phyloP scores from a whole-genome alignment of 768 basidiomycete genomes.

The Mycena floridula region DNA sequence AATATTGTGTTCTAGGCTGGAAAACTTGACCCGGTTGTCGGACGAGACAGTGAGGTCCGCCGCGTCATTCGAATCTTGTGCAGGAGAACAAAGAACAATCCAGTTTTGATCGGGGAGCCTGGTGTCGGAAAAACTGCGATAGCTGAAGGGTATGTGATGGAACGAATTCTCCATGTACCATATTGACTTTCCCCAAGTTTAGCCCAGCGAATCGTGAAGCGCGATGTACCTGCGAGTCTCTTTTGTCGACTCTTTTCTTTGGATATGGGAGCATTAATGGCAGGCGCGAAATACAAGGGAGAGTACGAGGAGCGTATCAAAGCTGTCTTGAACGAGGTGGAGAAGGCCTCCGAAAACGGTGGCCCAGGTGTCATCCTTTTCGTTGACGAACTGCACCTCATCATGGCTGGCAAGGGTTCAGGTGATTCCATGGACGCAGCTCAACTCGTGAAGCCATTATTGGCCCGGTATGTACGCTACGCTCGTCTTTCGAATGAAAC shows the following conservation, averaged over 20 bases:
- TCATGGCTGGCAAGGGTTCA: constrained; percentile 83
- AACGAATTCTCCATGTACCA: too few species aligned
- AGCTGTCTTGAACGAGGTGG: constrained; percentile 85
- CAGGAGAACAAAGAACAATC: constrained; percentile 91
- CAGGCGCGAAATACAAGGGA: constrained; percentile 86
- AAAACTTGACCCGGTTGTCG: constrained; percentile 94
- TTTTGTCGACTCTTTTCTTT: constrained; percentile 76
- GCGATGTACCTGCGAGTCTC: constrained; percentile 78
- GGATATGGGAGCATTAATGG: constrained; percentile 95
- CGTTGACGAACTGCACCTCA: constrained; percentile 91
- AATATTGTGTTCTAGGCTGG: too few species aligned
- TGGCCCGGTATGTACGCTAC: constrained; percentile 71
- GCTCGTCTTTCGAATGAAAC: constrained; percentile 10
- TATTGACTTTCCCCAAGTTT: constrained; percentile 36
- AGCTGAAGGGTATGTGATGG: too few species aligned
- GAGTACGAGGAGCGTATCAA: constrained; percentile 98
- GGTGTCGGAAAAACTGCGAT: constrained; percentile 46
- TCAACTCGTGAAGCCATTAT: constrained; percentile 86
- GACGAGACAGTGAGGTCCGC: constrained; percentile 88
- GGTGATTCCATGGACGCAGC: constrained; percentile 93
- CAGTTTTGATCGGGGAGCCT: constrained; percentile 93
- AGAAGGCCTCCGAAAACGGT: constrained; percentile 74
- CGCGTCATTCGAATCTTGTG: constrained; percentile 80
- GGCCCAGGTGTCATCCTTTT: constrained; percentile 85
- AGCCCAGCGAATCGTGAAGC: constrained; percentile 90